phyloP scores from a whole-genome alignment of 495 filamentous ascomycete genomes.

The Glonium stellatum region DNA sequence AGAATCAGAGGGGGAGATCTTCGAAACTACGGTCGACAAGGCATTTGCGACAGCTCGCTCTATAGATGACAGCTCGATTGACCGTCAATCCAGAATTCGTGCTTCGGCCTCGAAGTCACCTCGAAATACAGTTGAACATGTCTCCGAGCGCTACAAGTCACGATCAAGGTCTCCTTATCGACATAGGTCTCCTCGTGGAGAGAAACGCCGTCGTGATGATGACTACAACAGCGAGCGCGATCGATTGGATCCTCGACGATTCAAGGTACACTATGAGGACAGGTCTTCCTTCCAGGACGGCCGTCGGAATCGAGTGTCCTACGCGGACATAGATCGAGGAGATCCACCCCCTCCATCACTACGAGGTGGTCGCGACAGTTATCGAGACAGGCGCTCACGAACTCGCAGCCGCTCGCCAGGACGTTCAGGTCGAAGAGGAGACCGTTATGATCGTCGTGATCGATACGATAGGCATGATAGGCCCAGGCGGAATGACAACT shows the following conservation, averaged over 20 bases:
- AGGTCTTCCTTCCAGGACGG: conserved; percentile 7
- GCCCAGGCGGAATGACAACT: background rate
- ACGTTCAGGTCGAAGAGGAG: background rate
- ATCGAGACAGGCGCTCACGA: conserved; percentile 28
- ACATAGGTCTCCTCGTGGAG: conserved; percentile 16
- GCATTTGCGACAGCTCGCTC: conserved; percentile 6
- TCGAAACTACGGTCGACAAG: conserved; percentile 6
- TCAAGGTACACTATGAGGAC: conserved; percentile 57
- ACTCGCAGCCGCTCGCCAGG: conserved; percentile 9
- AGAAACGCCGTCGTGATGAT: conserved; percentile 20
- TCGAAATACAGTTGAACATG: background rate
- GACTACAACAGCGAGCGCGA: conserved; percentile 49
- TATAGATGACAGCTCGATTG: conserved; percentile 3
- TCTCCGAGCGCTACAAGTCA: conserved; percentile 2
- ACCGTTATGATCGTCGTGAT: conserved; percentile 14
- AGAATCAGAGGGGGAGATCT: conserved; percentile 17
- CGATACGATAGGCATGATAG: conserved; percentile 1
- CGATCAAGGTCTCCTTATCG: conserved; percentile 27
- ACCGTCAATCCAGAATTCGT: conserved; percentile 10
- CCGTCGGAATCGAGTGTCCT: conserved; percentile 42
- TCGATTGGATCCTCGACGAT: conserved; percentile 46
- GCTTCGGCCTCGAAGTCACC: background rate
- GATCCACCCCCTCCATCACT: background rate
- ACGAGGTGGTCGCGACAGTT: conserved; percentile 19
- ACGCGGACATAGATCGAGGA: conserved; percentile 61